Base-by-base conservation (phyloP, 495 filamentous ascomycete genomes). In the Neurospora tetraspora region DNA sequence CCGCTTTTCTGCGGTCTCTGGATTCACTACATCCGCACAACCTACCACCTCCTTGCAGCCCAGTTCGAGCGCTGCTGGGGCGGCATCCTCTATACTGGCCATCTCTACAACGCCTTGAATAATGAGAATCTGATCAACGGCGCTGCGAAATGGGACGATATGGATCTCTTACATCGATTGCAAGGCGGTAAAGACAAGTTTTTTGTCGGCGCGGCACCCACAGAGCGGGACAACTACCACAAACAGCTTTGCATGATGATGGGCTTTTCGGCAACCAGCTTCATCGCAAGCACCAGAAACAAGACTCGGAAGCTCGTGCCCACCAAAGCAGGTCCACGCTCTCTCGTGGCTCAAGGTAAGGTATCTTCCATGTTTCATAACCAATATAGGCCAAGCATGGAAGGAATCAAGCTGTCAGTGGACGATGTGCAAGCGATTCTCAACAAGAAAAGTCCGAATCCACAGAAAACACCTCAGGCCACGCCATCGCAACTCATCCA, bases 241-340 rank as follows among this genome's bases (percentile, higher is more conserved):
- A 71, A 59, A 40, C 70, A 71, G 43, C 40, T 71, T 16, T 71
- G 43, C 70, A 65, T 71, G 31, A 53, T 71, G 42, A 65, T 71
- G 70, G 70, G 70, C 70, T 71, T 71, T 27, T 71, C 70, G 4
- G 70, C 70, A 18, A 27, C 27, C 18, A 71, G 37, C 43, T 71
- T 71, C 45, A 65, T 36, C n/a, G 42, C 70, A 34, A 38, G 53
- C 34, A 71, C 70, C 9, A 43, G 70, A 43, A 71, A 71, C 43
- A 71, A 71, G 27, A 53, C 53, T 34, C 53, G 70, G 12, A 71
- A 61, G 70, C 43, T 71, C 40, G 34, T 38, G 43, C 42, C 20
- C 10, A 61, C 70, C 0, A 38, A 31, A 34, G 37, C 36, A 53
- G 70, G 70, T 1, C 70, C 70, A 2, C 70, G 70, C 20, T 38